These are phyloP conservation scores for Sphaerulina vaccinii DNA, from an alignment of 2,329 filamentous ascomycete genomes.

Conservation along the genomic window DNA sequence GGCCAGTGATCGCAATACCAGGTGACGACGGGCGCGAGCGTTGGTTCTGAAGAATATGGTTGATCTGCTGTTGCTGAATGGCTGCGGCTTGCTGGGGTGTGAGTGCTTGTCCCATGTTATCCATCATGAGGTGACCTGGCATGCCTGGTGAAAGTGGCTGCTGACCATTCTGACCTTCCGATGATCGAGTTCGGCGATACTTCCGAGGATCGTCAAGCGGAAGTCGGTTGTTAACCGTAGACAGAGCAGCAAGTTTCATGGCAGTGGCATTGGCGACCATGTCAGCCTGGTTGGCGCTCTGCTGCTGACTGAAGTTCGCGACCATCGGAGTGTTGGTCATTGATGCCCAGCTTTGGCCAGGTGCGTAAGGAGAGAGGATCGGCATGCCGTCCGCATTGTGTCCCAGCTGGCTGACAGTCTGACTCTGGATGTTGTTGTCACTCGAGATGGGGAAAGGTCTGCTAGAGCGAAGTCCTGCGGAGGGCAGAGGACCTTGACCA, in stretches of 20 bases:
- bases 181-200: constrained; percentile 84
- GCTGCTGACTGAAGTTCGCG: constrained; percentile 67
- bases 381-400: constrained; percentile 63
- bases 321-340: constrained; percentile 98
- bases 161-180: constrained; percentile 51
- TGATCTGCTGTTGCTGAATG: constrained; percentile 66
- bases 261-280: constrained; percentile 99
- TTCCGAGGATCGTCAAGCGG: constrained; percentile 95
- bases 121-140: constrained; percentile 64
- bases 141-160: constrained; percentile 62
- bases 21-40: constrained; percentile 89
- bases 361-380: constrained; percentile 73
- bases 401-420: constrained; percentile 50
- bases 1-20: constrained; percentile 74
- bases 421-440: constrained; percentile 74
- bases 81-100: constrained; percentile 57
- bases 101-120: constrained; percentile 85
- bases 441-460: constrained; percentile 66
- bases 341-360: constrained; percentile 94
- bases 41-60: constrained; percentile 74
- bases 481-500: constrained; percentile 73
- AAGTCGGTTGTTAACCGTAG: constrained; percentile 97
- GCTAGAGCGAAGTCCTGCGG: constrained; percentile 75
- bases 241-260: constrained; percentile 96
- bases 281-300: constrained; percentile 72